A percentile compares a stretch with the other conserved stretches of the same genome.
phyloP scores from a whole-genome alignment of 257 asterid genomes.

The Buddleja alternifolia region DNA sequence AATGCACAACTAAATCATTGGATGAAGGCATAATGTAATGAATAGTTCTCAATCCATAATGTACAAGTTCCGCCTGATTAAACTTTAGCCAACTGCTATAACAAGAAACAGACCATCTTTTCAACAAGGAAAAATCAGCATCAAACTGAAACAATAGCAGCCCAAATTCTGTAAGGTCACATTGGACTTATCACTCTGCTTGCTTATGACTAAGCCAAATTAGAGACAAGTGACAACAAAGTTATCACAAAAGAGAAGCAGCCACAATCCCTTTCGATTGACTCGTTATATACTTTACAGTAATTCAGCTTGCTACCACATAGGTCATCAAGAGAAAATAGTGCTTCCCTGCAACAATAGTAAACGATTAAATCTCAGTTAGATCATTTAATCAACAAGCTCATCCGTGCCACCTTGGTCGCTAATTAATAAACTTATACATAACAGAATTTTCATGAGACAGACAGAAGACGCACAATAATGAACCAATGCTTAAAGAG shows the following conservation, averaged over 20 bases:
- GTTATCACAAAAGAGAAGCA: background rate
- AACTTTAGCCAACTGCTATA: background rate
- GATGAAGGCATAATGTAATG: background rate
- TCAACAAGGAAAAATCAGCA: background rate
- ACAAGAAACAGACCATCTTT: background rate
- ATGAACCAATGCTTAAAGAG: background rate
- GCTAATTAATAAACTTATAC: background rate
- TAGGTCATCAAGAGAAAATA: background rate
- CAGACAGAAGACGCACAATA: background rate
- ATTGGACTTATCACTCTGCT: background rate
- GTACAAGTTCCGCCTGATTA: background rate
- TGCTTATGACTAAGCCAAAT: background rate
- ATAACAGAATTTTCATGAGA: background rate
- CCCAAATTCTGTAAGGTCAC: background rate
- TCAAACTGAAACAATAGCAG: background rate
- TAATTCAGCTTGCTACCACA: background rate
- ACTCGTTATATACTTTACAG: background rate
- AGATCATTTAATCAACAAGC: background rate
- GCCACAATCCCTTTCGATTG: background rate
- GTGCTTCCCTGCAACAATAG: background rate
- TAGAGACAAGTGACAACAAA: background rate
- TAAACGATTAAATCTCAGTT: background rate
- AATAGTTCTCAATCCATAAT: background rate
- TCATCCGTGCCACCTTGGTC: background rate
- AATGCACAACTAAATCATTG: background rate